Evolutionary conservation across 106 monocot species (phyloP), one percentile per base, ranked within the genome.

Genomic region (Platanthera guangdongensis): DNA sequence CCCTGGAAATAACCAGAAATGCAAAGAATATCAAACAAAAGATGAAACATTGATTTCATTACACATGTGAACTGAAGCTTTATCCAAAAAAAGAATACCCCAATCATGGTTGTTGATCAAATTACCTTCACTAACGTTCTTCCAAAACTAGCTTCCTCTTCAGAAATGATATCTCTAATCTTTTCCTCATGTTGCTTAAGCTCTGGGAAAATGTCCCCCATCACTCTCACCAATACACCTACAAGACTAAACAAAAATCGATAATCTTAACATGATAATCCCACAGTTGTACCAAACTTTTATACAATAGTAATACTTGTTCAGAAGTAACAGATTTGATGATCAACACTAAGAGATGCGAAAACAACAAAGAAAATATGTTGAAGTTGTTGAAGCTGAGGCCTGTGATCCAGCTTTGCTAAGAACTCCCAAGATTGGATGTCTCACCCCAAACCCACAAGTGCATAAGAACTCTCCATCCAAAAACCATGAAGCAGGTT

Each of bases 61-160:
- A 9, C 9, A 13, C 50, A 65, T 30, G 9, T 15, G 18, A 32
- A 18, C 2, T 48, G 57, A 30, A 62, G 1, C 6, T 70, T 5
- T 68, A 63, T 51, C 47, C 49, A 72, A 3, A 72, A 22, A 10
- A 2, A 72, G 51, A 19, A 22, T 18, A 51, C 50, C 18, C 50
- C 18, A 51, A 14, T 11, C 16, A 18, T 18, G 14, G 16, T 47
- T 18, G 54, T 13, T 51, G 52, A 79, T 82, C 47, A 69, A 57
- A 68, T 75, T 72, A 95, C 96, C 96, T 91, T 90, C 18, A 83
- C 80, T 72, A 93, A 79, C 77, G 93, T 96, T 75, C 83, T 96
- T 76, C 91, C 93, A 83, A 93, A 96, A 69, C 91, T 96, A 80
- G 82, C 83, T 81, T 96, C 93, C 74, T 96, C 96, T 45, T 96